phyloP scores from a whole-genome alignment of 139 green algal genomes.

The Chlorella vulgaris region DNA sequence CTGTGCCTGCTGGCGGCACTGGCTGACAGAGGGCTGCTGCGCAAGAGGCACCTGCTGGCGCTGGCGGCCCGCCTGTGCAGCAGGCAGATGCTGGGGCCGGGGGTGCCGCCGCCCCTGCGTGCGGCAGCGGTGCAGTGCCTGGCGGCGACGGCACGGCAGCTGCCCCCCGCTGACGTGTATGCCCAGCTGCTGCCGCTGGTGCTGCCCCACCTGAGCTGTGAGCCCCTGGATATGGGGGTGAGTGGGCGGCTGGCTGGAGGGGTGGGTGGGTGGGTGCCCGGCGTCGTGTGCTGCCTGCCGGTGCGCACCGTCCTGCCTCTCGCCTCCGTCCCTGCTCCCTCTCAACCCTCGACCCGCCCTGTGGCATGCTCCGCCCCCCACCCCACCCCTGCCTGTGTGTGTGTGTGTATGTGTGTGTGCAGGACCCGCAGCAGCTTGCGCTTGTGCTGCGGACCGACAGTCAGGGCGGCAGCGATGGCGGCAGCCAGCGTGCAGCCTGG shows the following conservation, averaged over 20 bases:
- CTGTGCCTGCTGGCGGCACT: conserved; percentile 71
- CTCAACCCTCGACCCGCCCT: too few relatives aligned
- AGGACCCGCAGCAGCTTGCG: conserved; percentile 2
- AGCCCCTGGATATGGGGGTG: conserved; percentile 41
- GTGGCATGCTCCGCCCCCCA: background rate
- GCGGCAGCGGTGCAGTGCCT: conserved; percentile 68
- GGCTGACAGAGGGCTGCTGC: conserved; percentile 23
- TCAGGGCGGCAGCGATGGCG: too few relatives aligned
- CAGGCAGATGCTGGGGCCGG: conserved; percentile 58
- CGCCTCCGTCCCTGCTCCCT: background rate
- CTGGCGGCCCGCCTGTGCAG: conserved; percentile 51
- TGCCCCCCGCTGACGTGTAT: conserved; percentile 73
- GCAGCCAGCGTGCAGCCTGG: background rate
- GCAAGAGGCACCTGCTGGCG: conserved; percentile 54
- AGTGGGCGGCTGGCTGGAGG: background rate
- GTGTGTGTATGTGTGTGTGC: too few relatives aligned
- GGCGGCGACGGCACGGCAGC: conserved; percentile 56
- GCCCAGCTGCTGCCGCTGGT: conserved; percentile 70
- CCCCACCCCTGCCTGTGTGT: background rate
- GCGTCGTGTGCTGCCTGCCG: background rate
- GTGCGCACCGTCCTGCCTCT: background rate
- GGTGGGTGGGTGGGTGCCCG: background rate
- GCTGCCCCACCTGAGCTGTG: conserved; percentile 37
- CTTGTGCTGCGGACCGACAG: background rate
- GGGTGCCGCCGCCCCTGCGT: conserved; percentile 54